These are phyloP conservation scores for Pythium utonaiense DNA, from an alignment of 352 stramenopile genomes.

Conservation along the genomic window DNA sequence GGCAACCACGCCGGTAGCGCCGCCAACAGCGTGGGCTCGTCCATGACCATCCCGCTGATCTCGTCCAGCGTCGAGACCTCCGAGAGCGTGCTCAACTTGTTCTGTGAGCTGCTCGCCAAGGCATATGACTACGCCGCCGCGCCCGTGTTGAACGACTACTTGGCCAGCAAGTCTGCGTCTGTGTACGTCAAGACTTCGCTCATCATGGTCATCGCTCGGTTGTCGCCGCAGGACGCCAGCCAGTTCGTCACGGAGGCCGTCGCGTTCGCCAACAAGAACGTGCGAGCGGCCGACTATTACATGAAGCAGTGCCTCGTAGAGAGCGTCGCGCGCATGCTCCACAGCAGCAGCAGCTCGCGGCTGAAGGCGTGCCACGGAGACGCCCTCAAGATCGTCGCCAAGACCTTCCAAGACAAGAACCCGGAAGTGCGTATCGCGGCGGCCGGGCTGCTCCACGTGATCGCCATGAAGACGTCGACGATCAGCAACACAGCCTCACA, in stretches of 20 bases:
- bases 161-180: conserved; percentile 51
- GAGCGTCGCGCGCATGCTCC: conserved; percentile 53
- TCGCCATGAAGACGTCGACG: conserved; percentile 49
- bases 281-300: conserved; percentile 70
- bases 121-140: conserved; percentile 72
- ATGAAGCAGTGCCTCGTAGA: conserved; percentile 77
- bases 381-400: conserved; percentile 67
- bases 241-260: conserved; percentile 68
- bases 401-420: conserved; percentile 70
- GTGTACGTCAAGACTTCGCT: conserved; percentile 68
- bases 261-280: conserved; percentile 52
- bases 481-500: conserved; percentile 11
- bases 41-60: conserved; percentile 50
- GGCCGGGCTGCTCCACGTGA: conserved; percentile 55
- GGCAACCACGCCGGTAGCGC: conserved; percentile 35
- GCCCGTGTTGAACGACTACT: conserved; percentile 46
- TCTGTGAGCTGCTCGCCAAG: conserved; percentile 69
- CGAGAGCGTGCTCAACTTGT: conserved; percentile 60
- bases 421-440: conserved; percentile 67
- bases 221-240: conserved; percentile 51
- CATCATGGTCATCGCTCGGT: conserved; percentile 59
- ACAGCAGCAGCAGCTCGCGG: conserved; percentile 27
- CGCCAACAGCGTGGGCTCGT: conserved; percentile 26
- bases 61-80: conserved; percentile 48
- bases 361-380: conserved; percentile 53